Evolutionary conservation across 257 asterid genomes (phyloP).

Genomic region (Eustoma russellianum): DNA sequence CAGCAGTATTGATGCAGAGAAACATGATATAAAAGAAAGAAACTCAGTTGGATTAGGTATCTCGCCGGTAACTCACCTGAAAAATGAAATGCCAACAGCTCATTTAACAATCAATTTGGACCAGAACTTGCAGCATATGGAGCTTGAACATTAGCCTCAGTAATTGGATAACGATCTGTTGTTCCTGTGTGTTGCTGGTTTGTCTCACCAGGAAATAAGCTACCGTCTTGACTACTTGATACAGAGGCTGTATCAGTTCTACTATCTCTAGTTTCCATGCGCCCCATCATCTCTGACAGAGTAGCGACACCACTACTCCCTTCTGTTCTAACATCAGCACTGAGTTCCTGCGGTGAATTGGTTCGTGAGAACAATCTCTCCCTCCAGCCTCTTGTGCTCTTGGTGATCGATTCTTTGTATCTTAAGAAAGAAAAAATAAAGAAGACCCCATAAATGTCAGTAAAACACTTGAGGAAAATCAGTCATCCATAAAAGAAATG

Average conservation of each 20-base stretch:
- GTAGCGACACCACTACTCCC: constrained; percentile 24
- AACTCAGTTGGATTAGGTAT: neutral
- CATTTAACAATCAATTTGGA: constrained; percentile 25
- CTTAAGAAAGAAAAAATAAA: constrained; percentile 20
- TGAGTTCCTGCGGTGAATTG: constrained; percentile 30
- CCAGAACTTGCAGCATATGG: constrained; percentile 45
- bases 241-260: constrained; percentile 26
- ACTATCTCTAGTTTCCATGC: constrained; percentile 48
- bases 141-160: constrained; percentile 30
- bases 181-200: constrained; percentile 21
- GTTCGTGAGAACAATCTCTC: constrained; percentile 81
- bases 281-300: constrained; percentile 53
- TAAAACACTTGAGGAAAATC: neutral
- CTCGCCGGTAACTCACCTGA: constrained; percentile 9
- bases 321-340: constrained; percentile 40
- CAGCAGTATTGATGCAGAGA: neutral
- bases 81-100: constrained; percentile 9
- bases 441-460: too few species aligned
- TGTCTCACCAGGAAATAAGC: constrained; percentile 15
- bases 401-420: constrained; percentile 75
- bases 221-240: constrained; percentile 25
- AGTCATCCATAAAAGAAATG: neutral
- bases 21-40: neutral
- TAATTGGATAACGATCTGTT: constrained; percentile 22
- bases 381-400: constrained; percentile 94